Evolutionary conservation across 148 eudicot genomes (phyloP), one percentile per base, ranked within the genome.

Genomic region (Heliamphora exappendiculata): DNA sequence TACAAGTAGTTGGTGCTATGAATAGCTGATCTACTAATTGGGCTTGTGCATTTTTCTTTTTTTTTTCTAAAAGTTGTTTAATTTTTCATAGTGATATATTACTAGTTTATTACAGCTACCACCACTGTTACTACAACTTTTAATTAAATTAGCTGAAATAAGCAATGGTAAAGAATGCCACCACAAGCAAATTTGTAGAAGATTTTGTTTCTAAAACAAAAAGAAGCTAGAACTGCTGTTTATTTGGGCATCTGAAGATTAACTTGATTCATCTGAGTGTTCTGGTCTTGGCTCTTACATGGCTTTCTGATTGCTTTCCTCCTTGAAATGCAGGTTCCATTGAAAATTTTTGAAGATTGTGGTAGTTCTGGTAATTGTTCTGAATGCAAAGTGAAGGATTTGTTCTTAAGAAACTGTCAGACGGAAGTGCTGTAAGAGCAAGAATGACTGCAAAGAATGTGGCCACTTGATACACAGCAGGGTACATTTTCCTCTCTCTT

Each of bases 361-460:
- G 78, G 87, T n/a, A 97, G 98, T 71, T 84, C 97, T 34, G 98
- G 98, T 67, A 82, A 91, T 66, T 95, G 98, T 83, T 67, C 98
- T 16, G 98, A 89, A 63, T 95, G 98, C 87, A 95, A 85, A 13
- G 98, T 62, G 97, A 95, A 85, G 98, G 98, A 9, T 95, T 95
- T 82, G 90, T 88, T 76, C 87, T 87, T 19, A 93, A 89, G 84
- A 88, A 85, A 75, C 59, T 91, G 72, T 81, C 98, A 14, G 93
- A 92, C 9, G 86, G 82, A 78, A 84, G 76, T 58, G 97, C 97
- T 19, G 89, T 88, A 58, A 90, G 80, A 80, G 97, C 97, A 37
- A 85, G 98, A 77, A 71, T 85, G 85, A 84, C 80, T 47, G 85
- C 97, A 44, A 88, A 82, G 76, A 87, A 89, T 78, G 78, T 81